Conservation (phyloP, 805 yeast genomes). For the Kluyveromyces siamensis region DNA sequence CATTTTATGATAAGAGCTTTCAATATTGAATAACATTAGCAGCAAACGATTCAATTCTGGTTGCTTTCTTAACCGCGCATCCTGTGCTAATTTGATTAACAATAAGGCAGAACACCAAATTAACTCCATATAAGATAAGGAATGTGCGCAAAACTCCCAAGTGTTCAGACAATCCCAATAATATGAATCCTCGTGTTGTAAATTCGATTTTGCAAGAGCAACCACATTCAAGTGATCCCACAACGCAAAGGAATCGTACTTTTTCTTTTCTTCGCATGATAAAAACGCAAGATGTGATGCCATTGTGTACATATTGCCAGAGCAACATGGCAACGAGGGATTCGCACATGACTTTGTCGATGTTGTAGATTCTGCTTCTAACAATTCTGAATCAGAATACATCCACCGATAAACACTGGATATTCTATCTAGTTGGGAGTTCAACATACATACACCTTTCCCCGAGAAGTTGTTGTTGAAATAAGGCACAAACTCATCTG, state of each 20-base stretch:
- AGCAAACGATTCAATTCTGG: slow-evolving; percentile 39
- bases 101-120: slow-evolving; percentile 21
- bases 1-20: slow-evolving; percentile 73
- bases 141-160: slow-evolving; percentile 26
- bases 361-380: neutral
- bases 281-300: slow-evolving; percentile 12
- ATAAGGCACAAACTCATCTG: neutral
- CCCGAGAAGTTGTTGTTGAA: neutral
- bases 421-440: slow-evolving; percentile 9
- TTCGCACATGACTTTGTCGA: slow-evolving; percentile 1
- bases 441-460: neutral
- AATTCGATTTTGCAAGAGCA: neutral
- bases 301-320: slow-evolving; percentile 22
- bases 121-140: slow-evolving; percentile 18
- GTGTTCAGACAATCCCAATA: slow-evolving; percentile 14
- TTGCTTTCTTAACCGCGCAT: slow-evolving; percentile 6
- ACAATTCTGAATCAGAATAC: slow-evolving; percentile 8
- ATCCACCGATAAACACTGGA: slow-evolving; percentile 25
- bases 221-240: slow-evolving; percentile 1
- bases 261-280: neutral
- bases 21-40: slow-evolving; percentile 52
- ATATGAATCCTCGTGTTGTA: slow-evolving; percentile 7
- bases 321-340: slow-evolving; percentile 4
- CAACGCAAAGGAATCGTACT: neutral
- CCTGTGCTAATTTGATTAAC: slow-evolving; percentile 12